Evolutionary conservation across 148 eudicot genomes (phyloP).

Genomic region (Fagopyrum esculentum): DNA sequence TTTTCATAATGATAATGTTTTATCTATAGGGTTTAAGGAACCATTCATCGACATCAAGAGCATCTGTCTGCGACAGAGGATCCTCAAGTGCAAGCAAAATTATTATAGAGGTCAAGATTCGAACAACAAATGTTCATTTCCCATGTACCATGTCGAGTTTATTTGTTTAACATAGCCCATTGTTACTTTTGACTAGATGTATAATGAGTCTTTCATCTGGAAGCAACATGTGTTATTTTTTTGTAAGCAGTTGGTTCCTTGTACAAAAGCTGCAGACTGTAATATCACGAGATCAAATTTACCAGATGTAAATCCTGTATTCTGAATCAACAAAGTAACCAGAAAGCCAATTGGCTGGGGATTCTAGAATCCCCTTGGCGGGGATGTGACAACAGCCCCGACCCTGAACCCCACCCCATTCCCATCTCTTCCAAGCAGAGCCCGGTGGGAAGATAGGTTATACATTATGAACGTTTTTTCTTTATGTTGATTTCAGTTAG

Average conservation of each 20-base stretch:
- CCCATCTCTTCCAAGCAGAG: too few relatives aligned
- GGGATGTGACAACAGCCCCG: too few relatives aligned
- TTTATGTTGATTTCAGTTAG: too few relatives aligned
- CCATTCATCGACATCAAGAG: not conserved
- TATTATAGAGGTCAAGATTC: not conserved
- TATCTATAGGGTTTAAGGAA: not conserved
- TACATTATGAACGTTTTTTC: too few relatives aligned
- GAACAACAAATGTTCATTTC: not conserved
- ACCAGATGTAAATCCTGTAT: not conserved
- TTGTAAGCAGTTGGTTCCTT: not conserved
- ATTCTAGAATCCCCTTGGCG: too few relatives aligned
- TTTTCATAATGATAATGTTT: not conserved
- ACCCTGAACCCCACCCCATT: too few relatives aligned
- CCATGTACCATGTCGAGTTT: not conserved
- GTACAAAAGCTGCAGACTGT: not conserved
- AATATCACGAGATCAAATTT: not conserved
- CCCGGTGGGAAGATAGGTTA: too few relatives aligned
- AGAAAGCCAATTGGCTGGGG: too few relatives aligned
- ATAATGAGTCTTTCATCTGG: not conserved
- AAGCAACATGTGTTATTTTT: not conserved
- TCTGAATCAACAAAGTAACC: not conserved
- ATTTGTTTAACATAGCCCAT: not conserved
- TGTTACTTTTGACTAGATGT: not conserved
- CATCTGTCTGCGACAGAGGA: not conserved
- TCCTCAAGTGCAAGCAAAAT: constrained; percentile 1